phyloP scores from a whole-genome alignment of 202 grass and related monocot species.

The Sporobolus alterniflorus region DNA sequence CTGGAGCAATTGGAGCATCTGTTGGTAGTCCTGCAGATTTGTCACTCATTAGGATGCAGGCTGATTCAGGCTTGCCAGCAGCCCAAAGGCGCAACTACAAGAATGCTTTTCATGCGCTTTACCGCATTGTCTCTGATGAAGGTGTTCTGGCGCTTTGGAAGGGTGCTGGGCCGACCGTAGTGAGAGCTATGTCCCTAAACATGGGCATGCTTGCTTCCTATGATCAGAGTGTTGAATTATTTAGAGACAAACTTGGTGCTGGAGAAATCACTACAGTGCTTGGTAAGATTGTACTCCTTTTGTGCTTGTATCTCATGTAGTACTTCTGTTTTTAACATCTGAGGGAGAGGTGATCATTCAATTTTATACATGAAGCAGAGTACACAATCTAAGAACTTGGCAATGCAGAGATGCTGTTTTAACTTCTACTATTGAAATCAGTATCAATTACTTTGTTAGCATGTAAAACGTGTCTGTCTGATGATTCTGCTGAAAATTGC shows the following conservation, averaged over 20 bases:
- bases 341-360: not conserved
- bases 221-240: constrained; percentile 75
- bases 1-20: constrained; percentile 74
- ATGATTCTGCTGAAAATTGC: not conserved
- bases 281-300: constrained; percentile 48
- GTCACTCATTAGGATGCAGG: constrained; percentile 80
- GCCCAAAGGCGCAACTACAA: constrained; percentile 73
- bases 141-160: constrained; percentile 84
- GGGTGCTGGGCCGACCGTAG: constrained; percentile 79
- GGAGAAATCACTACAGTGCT: constrained; percentile 66
- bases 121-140: constrained; percentile 76
- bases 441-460: not conserved
- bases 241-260: constrained; percentile 64
- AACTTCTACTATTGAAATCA: not conserved
- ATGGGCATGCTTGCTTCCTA: constrained; percentile 91
- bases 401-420: not conserved
- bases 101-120: constrained; percentile 80
- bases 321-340: not conserved
- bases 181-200: constrained; percentile 77
- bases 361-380: constrained; percentile 18
- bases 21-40: constrained; percentile 84
- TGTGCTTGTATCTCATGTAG: not conserved
- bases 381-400: not conserved
- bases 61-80: constrained; percentile 70
- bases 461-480: not conserved